Conservation (phyloP, 352 stramenopile species). For the Pythium diclinum region DNA sequence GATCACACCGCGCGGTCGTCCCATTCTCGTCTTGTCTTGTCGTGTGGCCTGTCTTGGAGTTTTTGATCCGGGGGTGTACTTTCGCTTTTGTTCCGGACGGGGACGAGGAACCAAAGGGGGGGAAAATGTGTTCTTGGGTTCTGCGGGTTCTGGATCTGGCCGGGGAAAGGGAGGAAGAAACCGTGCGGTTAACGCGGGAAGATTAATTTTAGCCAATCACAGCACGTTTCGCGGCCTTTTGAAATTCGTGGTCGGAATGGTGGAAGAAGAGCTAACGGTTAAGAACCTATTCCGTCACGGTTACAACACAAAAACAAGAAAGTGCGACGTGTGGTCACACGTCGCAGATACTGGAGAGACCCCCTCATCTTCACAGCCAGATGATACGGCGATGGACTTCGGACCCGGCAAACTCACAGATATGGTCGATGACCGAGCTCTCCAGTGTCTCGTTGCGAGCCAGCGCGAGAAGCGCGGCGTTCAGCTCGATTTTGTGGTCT, state of each 20-base stretch:
- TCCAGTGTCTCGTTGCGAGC: slow-evolving; percentile 26
- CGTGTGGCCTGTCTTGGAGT: not conserved
- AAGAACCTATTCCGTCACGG: slow-evolving; percentile 21
- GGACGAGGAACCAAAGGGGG: not conserved
- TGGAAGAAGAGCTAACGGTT: slow-evolving; percentile 2
- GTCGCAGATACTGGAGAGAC: slow-evolving; percentile 10
- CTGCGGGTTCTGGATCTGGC: not conserved
- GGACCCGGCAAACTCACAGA: slow-evolving; percentile 30
- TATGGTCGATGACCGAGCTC: slow-evolving; percentile 28
- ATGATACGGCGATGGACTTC: slow-evolving; percentile 29
- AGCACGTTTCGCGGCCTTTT: not conserved
- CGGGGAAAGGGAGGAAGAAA: slow-evolving; percentile 4
- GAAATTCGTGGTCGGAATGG: slow-evolving; percentile 1
- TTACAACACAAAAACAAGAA: slow-evolving; percentile 11
- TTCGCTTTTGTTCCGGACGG: not conserved
- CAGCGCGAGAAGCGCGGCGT: slow-evolving; percentile 14
- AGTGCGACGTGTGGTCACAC: slow-evolving; percentile 15
- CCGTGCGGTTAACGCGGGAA: slow-evolving; percentile 13
- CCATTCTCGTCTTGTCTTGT: slow-evolving; percentile 10
- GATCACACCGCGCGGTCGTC: slow-evolving; percentile 28
- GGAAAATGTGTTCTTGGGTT: too few relatives aligned
- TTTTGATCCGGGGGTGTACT: not conserved
- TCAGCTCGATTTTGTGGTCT: slow-evolving; percentile 28
- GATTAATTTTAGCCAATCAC: slow-evolving; percentile 21
- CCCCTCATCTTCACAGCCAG: slow-evolving; percentile 30